Evolutionary conservation across 2,329 filamentous ascomycete species (phyloP), one percentile per base, ranked within the genome.

Genomic region (Rachicladosporium sp.): DNA sequence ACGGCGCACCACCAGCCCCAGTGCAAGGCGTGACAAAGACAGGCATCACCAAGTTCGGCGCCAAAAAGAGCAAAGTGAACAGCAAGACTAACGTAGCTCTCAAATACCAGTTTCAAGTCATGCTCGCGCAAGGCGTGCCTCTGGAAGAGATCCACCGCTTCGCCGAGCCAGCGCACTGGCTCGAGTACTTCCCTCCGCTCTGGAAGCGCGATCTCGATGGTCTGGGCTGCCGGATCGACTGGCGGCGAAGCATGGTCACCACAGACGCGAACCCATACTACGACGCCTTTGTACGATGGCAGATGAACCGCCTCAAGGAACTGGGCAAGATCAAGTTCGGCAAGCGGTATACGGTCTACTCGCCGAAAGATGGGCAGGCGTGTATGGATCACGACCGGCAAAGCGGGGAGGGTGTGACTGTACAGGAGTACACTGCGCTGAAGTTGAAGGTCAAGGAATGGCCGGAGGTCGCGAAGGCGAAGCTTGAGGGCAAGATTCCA

Each of bases 191-290:
- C 67, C 91, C 85, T 10, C 80, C 81, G n/a, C 70, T 84, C 41
- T 84, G 80, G 60, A 76, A 80, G 57, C 69, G 74, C 44, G 86
- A 98, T 59, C 70, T 95, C 50, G 83, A 78, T 51, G 81, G 80
- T 59, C 77, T 96, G 47, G 89, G 89, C 44, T 80, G 81, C 37
- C 73, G 88, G 51, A 82, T 96, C 54, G 91, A 96, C 60, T 98
- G 89, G 89, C 75, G 89, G 56, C 73, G 91, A 59, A 81, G 82
- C 30, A 85, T 98, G 49, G 82, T 96, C 48, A 98, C 91, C 5
- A 98, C 91, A 2, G 87, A 95, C 52, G 87, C 86, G 29, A 98
- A 98, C 63, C 87, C 86, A 4, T 96, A 91, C 68, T 98, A 93
- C 59, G 89, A 98, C 59, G 76, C 85, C 4, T 98, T 98, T 55